Percentiles rank a stretch among this genome's conserved stretches.
Evolutionary conservation across 257 asterid species (phyloP).

Genomic region (Solanum piurae): DNA sequence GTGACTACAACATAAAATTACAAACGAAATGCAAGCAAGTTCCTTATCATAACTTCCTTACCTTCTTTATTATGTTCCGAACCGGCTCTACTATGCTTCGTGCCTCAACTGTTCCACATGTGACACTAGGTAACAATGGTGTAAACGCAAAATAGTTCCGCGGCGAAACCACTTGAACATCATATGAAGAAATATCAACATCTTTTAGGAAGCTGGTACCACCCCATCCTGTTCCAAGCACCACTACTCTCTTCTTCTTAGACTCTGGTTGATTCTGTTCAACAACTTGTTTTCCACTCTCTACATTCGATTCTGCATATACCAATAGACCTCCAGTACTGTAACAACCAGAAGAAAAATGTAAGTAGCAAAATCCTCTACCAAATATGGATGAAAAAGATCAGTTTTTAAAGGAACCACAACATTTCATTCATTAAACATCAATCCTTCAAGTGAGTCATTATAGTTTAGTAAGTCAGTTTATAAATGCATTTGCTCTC

Average conservation of each 20-base stretch:
- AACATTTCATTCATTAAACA: background rate
- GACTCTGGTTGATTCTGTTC: background rate
- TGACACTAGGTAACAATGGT: conserved; percentile 8
- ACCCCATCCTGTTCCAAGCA: conserved; percentile 13
- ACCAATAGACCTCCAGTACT: conserved; percentile 4
- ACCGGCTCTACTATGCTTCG: conserved; percentile 7
- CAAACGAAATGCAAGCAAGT: background rate
- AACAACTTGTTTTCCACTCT: background rate
- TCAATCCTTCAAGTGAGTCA: background rate
- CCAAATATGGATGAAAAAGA: background rate
- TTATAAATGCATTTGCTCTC: background rate
- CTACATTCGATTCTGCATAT: background rate
- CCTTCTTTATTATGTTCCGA: conserved; percentile 4
- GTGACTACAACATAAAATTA: background rate
- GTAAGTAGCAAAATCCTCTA: background rate
- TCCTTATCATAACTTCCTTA: background rate
- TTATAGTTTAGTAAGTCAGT: background rate
- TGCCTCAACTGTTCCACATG: conserved; percentile 7
- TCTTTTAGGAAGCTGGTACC: conserved; percentile 4
- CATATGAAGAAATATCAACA: conserved; percentile 5
- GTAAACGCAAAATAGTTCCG: conserved; percentile 7
- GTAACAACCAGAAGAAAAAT: background rate
- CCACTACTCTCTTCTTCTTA: conserved; percentile 4
- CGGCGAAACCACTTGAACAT: conserved; percentile 1
- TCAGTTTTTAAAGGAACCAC: background rate